Base-by-base conservation (phyloP, 2,329 filamentous ascomycete species). In the Monosporascus sp. region DNA sequence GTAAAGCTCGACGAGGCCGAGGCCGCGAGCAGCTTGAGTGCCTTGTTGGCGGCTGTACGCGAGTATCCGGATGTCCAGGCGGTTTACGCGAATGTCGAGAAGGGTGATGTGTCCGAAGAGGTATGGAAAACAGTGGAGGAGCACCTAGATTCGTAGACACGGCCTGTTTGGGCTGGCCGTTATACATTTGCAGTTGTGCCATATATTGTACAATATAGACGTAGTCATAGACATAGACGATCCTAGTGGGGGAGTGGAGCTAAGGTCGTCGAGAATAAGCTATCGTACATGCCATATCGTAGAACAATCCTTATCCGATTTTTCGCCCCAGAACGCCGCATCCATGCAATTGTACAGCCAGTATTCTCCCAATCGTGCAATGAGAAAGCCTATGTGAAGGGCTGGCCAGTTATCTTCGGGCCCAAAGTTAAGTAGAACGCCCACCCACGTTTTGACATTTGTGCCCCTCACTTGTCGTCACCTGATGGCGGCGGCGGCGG, bases 31-130 rank as follows among this genome's bases (percentile, higher is more conserved):
- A 73, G 76, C 19, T 74, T 97, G 27, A 75, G 77, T 44, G 74
- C 79, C 4, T 80, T 95, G 27, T 63, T 85, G 20, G 75, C 80
- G 14, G 71, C 74, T 7, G 61, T 91, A 37, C 79, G 84, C 54
- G 88, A 93, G 49, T 79, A 88, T 52, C 72, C 81, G 0, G 88
- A 88, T 58, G 84, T 96, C 43, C 89, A 90, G 65, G 88, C 85
- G 35, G 78, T 97, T 41, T 96, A 92, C 63, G 77, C 86, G 63
- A 97, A 97, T 59, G 74, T 78, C 41, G 68, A 73, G 20, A 75
- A 74, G 60, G 82, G 82, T 22, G 65, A 64, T 8, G 66, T 83
- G 41, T 63, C 71, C 2, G 79, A 84, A 37, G 79, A 80, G 16
- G 64, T 73, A 14, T 86, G 83, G 83, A 72, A 71, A 43, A 73